A percentile compares a stretch with the other conserved stretches of the same genome.
phyloP scores from a whole-genome alignment of 164 flowering plant genomes.

The Liriodendron chinense region DNA sequence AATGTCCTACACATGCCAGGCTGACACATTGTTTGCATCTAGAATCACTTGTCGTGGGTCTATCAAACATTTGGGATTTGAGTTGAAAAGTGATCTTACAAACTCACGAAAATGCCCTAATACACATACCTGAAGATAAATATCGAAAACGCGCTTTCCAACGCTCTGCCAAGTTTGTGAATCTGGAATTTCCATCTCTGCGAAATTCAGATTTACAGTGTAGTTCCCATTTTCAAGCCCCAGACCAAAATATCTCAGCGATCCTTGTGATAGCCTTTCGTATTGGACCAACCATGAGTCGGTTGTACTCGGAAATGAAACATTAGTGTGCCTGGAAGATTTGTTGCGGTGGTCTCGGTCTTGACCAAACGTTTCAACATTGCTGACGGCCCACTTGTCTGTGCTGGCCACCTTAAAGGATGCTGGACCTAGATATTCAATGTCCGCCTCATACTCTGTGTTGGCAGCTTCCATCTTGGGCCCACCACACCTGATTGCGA shows the following conservation, averaged over 20 bases:
- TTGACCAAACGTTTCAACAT: constrained; percentile 52
- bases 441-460: constrained; percentile 46
- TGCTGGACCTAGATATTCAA: constrained; percentile 59
- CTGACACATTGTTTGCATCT: too few species aligned
- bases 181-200: constrained; percentile 37
- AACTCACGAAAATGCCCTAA: neutral
- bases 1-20: too few species aligned
- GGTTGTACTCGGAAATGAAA: constrained; percentile 49
- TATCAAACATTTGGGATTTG: too few species aligned
- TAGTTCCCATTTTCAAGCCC: constrained; percentile 85
- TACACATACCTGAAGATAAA: constrained; percentile 67
- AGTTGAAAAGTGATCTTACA: neutral
- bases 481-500: constrained; percentile 82
- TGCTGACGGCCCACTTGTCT: constrained; percentile 75
- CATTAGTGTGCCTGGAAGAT: constrained; percentile 15
- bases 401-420: constrained; percentile 45
- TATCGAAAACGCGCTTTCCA: constrained; percentile 77
- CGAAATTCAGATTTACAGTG: constrained; percentile 62
- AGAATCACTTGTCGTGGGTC: too few species aligned
- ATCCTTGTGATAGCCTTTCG: constrained; percentile 64
- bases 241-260: constrained; percentile 74
- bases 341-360: too few species aligned
- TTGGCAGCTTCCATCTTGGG: constrained; percentile 33
- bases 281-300: constrained; percentile 68
- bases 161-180: constrained; percentile 50